These are phyloP conservation scores for Nakazawaea ernobii DNA, from an alignment of 805 yeast species.

Conservation along the genomic window DNA sequence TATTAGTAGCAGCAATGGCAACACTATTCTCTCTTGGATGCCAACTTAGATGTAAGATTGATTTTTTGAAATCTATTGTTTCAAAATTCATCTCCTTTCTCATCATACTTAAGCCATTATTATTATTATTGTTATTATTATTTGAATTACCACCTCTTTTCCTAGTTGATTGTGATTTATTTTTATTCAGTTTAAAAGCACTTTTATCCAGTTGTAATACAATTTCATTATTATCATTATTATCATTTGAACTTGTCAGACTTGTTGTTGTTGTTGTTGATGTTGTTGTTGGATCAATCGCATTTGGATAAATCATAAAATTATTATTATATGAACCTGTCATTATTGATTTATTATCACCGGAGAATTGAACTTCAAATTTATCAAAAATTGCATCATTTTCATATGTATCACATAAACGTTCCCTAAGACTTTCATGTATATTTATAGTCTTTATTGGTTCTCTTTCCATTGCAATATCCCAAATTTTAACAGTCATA, in stretches of 20 bases:
- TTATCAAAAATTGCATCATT: conserved; percentile 98
- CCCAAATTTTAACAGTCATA: conserved; percentile 98
- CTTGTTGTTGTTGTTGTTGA: no score
- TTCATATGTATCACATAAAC: conserved; percentile 95
- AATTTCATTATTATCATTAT: conserved; percentile 50
- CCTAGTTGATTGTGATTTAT: conserved; percentile 31
- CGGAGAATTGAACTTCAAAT: conserved; percentile 93
- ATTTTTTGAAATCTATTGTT: conserved; percentile 88
- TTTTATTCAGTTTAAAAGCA: conserved; percentile 80
- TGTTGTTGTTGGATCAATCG: conserved; percentile 31
- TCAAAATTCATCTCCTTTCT: conserved; percentile 66
- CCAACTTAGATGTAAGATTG: conserved; percentile 95
- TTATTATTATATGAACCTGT: conserved; percentile 97
- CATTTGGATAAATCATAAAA: conserved; percentile 94
- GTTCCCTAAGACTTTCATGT: conserved; percentile 90
- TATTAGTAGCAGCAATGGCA: conserved; percentile 97
- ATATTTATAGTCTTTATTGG: conserved; percentile 93
- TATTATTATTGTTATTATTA: neutral
- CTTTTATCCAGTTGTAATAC: conserved; percentile 96
- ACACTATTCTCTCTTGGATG: conserved; percentile 95
- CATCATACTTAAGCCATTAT: conserved; percentile 29
- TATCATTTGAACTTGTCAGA: conserved; percentile 12
- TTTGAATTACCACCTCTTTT: conserved; percentile 29
- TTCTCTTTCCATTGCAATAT: conserved; percentile 90
- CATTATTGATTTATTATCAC: conserved; percentile 88